Conservation (phyloP, 179 eudicot species). For the Gypsophila paniculata region DNA sequence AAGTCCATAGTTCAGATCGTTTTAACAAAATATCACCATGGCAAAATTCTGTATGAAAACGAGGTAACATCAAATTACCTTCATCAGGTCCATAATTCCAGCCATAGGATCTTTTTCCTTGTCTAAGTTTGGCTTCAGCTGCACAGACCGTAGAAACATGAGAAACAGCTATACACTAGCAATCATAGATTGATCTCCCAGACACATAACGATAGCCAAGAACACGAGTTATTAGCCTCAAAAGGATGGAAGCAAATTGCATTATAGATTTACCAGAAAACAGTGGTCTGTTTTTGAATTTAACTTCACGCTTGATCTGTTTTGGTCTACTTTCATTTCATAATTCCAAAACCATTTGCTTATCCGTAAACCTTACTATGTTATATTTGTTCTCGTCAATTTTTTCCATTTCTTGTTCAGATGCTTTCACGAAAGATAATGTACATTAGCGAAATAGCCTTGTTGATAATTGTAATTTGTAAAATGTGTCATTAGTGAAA, state of each 20-base stretch:
- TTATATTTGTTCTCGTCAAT: too few relatives aligned
- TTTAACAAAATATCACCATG: background rate
- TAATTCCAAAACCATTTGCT: background rate
- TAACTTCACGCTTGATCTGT: background rate
- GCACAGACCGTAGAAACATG: slow-evolving; percentile 1
- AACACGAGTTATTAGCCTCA: background rate
- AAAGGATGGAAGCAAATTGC: background rate
- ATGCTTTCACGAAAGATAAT: too few relatives aligned
- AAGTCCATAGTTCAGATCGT: slow-evolving; percentile 4
- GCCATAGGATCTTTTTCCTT: slow-evolving; percentile 93
- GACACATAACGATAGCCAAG: background rate
- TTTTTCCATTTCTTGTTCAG: too few relatives aligned
- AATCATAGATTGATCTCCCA: background rate
- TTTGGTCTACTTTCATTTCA: too few relatives aligned
- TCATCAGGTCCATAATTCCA: slow-evolving; percentile 85
- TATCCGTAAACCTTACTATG: too few relatives aligned
- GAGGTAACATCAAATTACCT: too few relatives aligned
- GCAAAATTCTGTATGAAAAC: background rate
- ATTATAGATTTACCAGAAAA: background rate
- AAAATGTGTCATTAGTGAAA: background rate
- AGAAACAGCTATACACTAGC: background rate
- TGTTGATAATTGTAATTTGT: too few relatives aligned
- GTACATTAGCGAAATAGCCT: too few relatives aligned
- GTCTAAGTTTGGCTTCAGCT: slow-evolving; percentile 75
- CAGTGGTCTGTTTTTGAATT: too few relatives aligned